Evolutionary conservation across 2,329 filamentous ascomycete species (phyloP).

Genomic region (Pseudohalonectria lignicola): DNA sequence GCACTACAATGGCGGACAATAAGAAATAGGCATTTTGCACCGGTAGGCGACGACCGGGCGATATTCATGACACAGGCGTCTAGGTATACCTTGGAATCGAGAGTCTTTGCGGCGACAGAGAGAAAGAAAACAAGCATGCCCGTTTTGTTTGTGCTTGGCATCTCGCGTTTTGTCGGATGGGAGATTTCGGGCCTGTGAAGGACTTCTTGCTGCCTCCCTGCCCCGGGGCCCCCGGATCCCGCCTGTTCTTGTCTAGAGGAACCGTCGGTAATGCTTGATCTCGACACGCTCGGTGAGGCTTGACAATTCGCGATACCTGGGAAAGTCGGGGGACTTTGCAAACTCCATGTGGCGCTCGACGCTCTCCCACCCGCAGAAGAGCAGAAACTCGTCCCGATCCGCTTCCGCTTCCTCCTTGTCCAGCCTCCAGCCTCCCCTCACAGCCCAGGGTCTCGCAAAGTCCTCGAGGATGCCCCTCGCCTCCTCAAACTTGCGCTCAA

Average conservation of each 20-base stretch:
- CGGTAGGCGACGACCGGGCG: slow-evolving; percentile 17
- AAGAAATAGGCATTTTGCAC: slow-evolving; percentile 15
- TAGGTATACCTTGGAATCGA: slow-evolving; percentile 43
- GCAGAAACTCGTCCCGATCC: slow-evolving; percentile 24
- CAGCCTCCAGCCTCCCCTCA: slow-evolving; percentile 29
- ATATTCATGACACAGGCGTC: slow-evolving; percentile 38
- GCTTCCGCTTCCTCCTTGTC: slow-evolving; percentile 23
- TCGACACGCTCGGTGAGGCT: slow-evolving; percentile 12
- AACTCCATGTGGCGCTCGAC: slow-evolving; percentile 21
- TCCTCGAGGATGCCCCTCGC: slow-evolving; percentile 19
- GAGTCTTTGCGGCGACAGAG: slow-evolving; percentile 9
- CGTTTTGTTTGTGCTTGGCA: too few species aligned
- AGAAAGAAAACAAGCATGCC: background rate
- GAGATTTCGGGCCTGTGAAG: too few species aligned
- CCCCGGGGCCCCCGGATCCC: too few species aligned
- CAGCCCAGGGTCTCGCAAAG: slow-evolving; percentile 16
- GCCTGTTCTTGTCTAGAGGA: too few species aligned
- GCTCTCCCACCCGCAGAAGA: slow-evolving; percentile 26
- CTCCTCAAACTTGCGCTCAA: slow-evolving; percentile 21
- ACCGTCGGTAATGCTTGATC: slow-evolving; percentile 18
- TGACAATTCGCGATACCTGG: slow-evolving; percentile 12
- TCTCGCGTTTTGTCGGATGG: too few species aligned
- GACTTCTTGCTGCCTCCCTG: too few species aligned
- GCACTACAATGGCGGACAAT: too few species aligned
- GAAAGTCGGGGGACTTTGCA: slow-evolving; percentile 12